Conservation (phyloP, 108 stramenopile species). For the Mediolabrus comicus region DNA sequence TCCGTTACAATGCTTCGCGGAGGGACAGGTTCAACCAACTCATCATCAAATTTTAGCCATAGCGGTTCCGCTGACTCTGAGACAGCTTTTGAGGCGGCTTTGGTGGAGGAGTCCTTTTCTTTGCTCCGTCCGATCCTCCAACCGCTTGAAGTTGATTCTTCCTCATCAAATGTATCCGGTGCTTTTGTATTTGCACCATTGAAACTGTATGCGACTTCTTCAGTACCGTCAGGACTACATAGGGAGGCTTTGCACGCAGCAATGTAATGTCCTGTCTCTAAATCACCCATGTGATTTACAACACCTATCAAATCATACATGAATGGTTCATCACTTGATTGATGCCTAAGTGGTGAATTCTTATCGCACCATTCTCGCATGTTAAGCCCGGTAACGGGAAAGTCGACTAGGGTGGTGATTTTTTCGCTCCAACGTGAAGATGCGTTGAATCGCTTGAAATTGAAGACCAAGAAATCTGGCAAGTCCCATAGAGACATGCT, state of each 20-base stretch:
- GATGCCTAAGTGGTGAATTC: constrained; percentile 57
- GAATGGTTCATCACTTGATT: constrained; percentile 42
- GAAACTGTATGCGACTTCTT: constrained; percentile 84
- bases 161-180: constrained; percentile 41
- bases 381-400: constrained; percentile 90
- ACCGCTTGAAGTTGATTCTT: constrained; percentile 45
- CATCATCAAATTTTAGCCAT: constrained; percentile 97
- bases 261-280: constrained; percentile 98
- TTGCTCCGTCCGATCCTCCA: constrained; percentile 68
- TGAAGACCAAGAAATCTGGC: constrained; percentile 91
- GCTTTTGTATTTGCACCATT: constrained; percentile 54
- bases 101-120: constrained; percentile 62
- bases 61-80: constrained; percentile 76
- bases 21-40: constrained; percentile 85
- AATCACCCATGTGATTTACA: constrained; percentile 94
- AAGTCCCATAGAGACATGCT: constrained; percentile 87
- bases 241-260: constrained; percentile 87
- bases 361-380: constrained; percentile 79
- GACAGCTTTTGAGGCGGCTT: constrained; percentile 53
- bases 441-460: constrained; percentile 94
- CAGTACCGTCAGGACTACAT: constrained; percentile 79
- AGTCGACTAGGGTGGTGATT: constrained; percentile 91
- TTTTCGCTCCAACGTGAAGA: constrained; percentile 92
- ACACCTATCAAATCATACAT: constrained; percentile 93
- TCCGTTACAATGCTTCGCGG: constrained; percentile 83